phyloP scores from a whole-genome alignment of 2,329 filamentous ascomycete genomes.

The Fusarium nelsonii region DNA sequence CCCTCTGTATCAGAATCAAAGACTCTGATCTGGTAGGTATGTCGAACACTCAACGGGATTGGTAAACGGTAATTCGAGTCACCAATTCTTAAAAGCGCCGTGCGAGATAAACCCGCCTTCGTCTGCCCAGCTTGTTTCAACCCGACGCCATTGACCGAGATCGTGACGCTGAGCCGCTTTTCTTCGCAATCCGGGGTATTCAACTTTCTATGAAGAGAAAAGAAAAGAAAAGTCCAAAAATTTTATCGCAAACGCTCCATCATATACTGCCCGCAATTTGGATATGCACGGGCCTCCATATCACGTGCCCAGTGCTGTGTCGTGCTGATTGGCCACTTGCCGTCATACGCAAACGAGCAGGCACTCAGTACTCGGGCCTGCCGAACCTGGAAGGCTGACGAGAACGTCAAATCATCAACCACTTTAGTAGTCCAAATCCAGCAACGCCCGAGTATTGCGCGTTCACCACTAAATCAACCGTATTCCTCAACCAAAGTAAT shows the following conservation, averaged over 20 bases:
- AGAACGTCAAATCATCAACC: conserved; percentile 42
- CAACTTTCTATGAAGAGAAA: conserved; percentile 67
- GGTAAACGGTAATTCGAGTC: conserved; percentile 67
- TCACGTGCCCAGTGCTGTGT: conserved; percentile 38
- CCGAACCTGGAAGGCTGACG: conserved; percentile 41
- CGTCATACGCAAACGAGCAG: conserved; percentile 44
- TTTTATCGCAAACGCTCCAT: not conserved
- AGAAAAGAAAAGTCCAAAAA: conserved; percentile 42
- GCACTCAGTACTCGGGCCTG: conserved; percentile 36
- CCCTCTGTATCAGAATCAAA: not conserved
- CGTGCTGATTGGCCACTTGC: conserved; percentile 41
- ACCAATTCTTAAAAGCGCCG: conserved; percentile 75
- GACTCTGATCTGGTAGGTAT: conserved; percentile 50
- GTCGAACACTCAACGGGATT: conserved; percentile 75
- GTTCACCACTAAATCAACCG: conserved; percentile 26
- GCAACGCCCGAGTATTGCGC: conserved; percentile 35
- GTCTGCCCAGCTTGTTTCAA: conserved; percentile 71
- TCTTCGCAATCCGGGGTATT: conserved; percentile 67
- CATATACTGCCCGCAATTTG: conserved; percentile 32
- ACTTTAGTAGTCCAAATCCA: conserved; percentile 25
- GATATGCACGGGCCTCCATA: conserved; percentile 46
- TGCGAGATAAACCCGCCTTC: conserved; percentile 56
- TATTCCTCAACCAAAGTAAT: not conserved
- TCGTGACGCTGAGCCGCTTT: conserved; percentile 64
- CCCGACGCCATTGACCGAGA: conserved; percentile 59